Evolutionary conservation across 306 rosid genomes (phyloP).

Genomic region (Rubus idaeus): DNA sequence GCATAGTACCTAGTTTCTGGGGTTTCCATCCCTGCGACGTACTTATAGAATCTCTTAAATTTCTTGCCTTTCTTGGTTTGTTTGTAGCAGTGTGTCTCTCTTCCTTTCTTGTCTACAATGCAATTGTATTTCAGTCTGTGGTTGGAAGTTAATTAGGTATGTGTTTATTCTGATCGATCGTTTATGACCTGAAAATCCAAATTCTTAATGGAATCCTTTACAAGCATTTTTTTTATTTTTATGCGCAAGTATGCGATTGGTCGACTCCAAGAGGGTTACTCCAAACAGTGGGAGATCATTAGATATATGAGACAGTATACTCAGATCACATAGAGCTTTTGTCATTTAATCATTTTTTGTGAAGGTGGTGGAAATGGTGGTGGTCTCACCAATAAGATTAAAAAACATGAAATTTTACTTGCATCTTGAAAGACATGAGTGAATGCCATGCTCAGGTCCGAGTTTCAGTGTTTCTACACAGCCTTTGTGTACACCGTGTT

Average conservation of each 20-base stretch:
- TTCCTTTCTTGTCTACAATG: not conserved
- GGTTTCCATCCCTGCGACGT: not conserved
- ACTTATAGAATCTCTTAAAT: not conserved
- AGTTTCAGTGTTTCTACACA: not conserved
- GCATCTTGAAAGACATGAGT: not conserved
- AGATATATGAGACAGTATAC: not conserved
- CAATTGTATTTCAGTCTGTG: not conserved
- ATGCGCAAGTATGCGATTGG: not conserved
- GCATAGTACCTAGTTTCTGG: not conserved
- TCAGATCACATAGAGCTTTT: not conserved
- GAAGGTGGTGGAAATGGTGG: not conserved
- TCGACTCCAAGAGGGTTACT: not conserved
- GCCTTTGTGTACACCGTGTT: not conserved
- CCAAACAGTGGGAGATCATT: not conserved
- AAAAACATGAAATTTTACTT: not conserved
- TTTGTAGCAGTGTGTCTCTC: not conserved
- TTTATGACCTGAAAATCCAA: not conserved
- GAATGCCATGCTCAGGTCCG: not conserved
- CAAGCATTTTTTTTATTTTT: not conserved
- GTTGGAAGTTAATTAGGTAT: not conserved
- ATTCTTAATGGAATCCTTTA: not conserved
- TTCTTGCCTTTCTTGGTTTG: constrained; percentile 2
- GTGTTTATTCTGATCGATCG: not conserved
- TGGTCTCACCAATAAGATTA: not conserved
- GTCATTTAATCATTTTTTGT: not conserved